A percentile compares a stretch with the other conserved stretches of the same genome.
Evolutionary conservation across 1,139 yeast species (phyloP).

Genomic region (Hemisphaericaspora xylofermentans): DNA sequence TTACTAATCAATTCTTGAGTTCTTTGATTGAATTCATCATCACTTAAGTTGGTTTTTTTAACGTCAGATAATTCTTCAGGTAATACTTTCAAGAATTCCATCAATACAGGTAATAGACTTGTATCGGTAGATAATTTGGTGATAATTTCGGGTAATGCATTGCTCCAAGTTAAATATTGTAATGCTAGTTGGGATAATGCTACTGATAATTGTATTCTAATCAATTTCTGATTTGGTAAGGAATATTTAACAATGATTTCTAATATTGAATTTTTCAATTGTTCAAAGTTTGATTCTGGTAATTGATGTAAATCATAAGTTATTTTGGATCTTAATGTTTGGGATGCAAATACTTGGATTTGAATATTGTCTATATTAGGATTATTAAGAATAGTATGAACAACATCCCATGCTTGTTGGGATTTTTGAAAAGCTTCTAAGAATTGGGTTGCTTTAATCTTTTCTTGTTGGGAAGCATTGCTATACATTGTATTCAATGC

Average conservation of each 20-base stretch:
- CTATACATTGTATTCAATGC: constrained; percentile 68
- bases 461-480: constrained; percentile 48
- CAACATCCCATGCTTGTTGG: constrained; percentile 62
- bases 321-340: constrained; percentile 80
- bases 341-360: constrained; percentile 81
- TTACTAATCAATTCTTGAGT: constrained; percentile 60
- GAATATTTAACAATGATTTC: constrained; percentile 52
- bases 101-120: constrained; percentile 27
- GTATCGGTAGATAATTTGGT: constrained; percentile 39
- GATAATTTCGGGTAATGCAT: constrained; percentile 70
- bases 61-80: constrained; percentile 90
- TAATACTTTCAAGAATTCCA: constrained; percentile 79
- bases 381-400: constrained; percentile 34
- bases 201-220: constrained; percentile 77
- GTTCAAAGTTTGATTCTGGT: constrained; percentile 50
- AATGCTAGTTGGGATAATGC: constrained; percentile 80
- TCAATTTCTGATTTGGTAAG: constrained; percentile 48
- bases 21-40: constrained; percentile 72
- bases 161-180: constrained; percentile 71
- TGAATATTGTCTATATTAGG: constrained; percentile 35
- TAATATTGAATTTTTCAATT: constrained; percentile 62
- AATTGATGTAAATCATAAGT: constrained; percentile 83
- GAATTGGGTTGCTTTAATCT: constrained; percentile 61
- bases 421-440: constrained; percentile 84
- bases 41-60: constrained; percentile 75